phyloP scores from a whole-genome alignment of 1,284 basidiomycete species.

The Ceratobasidium sp. region DNA sequence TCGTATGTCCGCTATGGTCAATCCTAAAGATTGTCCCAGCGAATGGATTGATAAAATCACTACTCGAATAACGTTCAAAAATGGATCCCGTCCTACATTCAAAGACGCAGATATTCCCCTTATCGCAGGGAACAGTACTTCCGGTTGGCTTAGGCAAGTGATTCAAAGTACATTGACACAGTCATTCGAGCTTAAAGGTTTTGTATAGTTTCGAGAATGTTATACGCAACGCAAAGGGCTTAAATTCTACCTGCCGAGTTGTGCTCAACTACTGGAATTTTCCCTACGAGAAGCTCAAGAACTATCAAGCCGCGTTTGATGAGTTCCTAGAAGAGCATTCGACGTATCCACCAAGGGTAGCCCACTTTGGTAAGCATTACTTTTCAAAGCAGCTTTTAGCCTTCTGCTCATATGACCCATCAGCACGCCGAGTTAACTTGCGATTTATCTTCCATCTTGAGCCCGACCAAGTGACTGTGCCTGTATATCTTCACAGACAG shows the following conservation, averaged over 20 bases:
- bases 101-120: conserved; percentile 15
- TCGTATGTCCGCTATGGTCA: background rate
- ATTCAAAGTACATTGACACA: background rate
- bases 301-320: conserved; percentile 19
- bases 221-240: conserved; percentile 7
- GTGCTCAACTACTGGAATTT: conserved; percentile 14
- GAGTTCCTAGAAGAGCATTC: background rate
- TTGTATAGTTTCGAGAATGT: conserved; percentile 19
- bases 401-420: background rate
- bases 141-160: conserved; percentile 9
- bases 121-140: background rate
- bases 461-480: background rate
- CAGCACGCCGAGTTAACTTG: conserved; percentile 16
- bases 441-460: conserved; percentile 1
- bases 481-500: conserved; percentile 20
- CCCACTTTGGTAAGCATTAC: conserved; percentile 6
- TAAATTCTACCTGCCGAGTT: background rate
- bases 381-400: background rate
- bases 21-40: background rate
- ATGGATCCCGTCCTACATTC: background rate
- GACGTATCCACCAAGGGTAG: conserved; percentile 5
- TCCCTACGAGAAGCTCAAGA: background rate
- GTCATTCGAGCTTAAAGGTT: background rate
- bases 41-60: conserved; percentile 29
- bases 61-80: conserved; percentile 3